Conservation (phyloP, 108 stramenopile species). For the Cyclotella sp. region DNA sequence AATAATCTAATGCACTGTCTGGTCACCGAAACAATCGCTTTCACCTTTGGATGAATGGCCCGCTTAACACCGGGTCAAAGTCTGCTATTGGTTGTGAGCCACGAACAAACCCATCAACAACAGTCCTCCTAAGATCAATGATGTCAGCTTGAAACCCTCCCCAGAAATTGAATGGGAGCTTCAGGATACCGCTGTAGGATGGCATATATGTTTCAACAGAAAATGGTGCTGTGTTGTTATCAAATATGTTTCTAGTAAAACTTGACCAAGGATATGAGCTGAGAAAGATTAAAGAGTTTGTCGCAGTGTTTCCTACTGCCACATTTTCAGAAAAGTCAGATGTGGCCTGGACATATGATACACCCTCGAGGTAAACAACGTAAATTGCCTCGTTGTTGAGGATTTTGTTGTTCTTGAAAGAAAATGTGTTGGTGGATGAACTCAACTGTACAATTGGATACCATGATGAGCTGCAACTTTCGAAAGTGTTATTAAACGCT, state of each 20-base stretch:
- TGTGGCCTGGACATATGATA: neutral
- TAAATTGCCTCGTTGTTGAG: neutral
- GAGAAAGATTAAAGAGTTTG: neutral
- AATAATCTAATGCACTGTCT: no score
- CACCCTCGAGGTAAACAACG: neutral
- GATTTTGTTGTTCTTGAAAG: neutral
- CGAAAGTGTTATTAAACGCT: conserved; percentile 1
- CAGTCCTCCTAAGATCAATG: neutral
- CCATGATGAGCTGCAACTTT: neutral
- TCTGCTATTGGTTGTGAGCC: neutral
- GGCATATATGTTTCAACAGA: neutral
- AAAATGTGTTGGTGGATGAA: neutral
- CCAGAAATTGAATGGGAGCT: neutral
- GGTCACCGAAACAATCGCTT: no score
- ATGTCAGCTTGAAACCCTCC: neutral
- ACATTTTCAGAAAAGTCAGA: neutral
- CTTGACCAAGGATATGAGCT: neutral
- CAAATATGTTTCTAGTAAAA: neutral
- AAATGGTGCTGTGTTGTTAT: neutral
- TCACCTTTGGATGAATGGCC: neutral
- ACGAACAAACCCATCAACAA: neutral
- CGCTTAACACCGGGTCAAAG: neutral
- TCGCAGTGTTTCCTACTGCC: neutral
- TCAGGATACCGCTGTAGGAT: neutral
- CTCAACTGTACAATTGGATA: neutral